Evolutionary conservation across 257 asterid genomes (phyloP), one percentile per base, ranked within the genome.

Genomic region (Solanum corneliomulleri): DNA sequence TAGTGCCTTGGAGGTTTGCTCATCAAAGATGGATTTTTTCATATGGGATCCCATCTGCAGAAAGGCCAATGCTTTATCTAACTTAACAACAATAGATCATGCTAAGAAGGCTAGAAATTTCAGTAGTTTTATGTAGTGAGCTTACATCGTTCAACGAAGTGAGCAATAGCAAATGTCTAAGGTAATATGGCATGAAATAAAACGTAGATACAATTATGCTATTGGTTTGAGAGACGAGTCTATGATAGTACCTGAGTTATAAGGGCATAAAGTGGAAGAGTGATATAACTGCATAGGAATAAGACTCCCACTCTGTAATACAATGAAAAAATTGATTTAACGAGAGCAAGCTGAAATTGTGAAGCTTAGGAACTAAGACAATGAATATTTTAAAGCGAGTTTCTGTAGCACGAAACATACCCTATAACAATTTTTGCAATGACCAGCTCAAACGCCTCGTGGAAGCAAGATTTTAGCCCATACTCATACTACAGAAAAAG

Each of bases 11-110:
- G 98, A 93, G 4, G 99, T 97, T 89, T 95, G 99, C 18, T 95
- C 99, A 62, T 95, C 99, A 64, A 97, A 95, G 83, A 97, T 95
- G 4, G 96, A 86, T 80, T 87, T 97, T 92, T 97, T 95, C 98
- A 97, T 94, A 39, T 90, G 83, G n/a, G 98, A 93, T 1, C 98
- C 98, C 98, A 95, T 97, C 98, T 96, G 94, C 58, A 41, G 56
- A 81, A 49, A 49, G 69, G 85, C 68, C 20, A 81, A 20, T 31
- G 85, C 20, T 49, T 80, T 29, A 27, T 16, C 85, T 49, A 81
- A 81, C 29, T 49, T 49, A 37, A 37, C 39, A 49, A 81, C 1
- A 81, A 37, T 41, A 45, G 25, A 78, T 78, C 84, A 44, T 14
- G 66, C 84, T 78, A 78, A 14, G 8, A 78, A 78, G 39, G 35